These are phyloP conservation scores for Wickerhamia fluorescens DNA, from an alignment of 805 yeast species.

Conservation along the genomic window DNA sequence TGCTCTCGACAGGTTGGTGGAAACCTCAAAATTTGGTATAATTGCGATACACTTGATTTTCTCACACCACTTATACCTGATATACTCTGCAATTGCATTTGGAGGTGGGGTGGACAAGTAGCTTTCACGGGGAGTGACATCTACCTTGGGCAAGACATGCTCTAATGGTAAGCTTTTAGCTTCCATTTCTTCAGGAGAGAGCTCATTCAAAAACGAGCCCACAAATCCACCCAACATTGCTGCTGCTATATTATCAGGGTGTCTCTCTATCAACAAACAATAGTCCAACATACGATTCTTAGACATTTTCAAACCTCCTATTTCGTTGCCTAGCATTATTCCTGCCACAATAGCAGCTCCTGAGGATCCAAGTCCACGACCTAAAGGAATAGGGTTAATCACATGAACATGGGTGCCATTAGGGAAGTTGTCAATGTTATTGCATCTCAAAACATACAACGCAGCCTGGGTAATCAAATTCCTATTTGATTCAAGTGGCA, in stretches of 20 bases:
- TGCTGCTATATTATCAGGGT: constrained; percentile 97
- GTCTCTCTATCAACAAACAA: constrained; percentile 95
- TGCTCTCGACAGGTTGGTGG: constrained; percentile 85
- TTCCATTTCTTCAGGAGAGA: constrained; percentile 62
- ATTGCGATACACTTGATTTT: constrained; percentile 83
- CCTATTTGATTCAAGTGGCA: constrained; percentile 69
- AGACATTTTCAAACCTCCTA: constrained; percentile 65
- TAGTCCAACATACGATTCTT: constrained; percentile 86
- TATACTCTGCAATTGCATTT: constrained; percentile 75
- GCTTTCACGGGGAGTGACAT: constrained; percentile 54
- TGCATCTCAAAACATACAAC: constrained; percentile 80
- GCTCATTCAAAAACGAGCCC: constrained; percentile 84
- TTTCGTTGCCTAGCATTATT: constrained; percentile 78
- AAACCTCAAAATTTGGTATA: constrained; percentile 90
- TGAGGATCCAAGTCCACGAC: constrained; percentile 94
- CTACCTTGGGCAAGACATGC: constrained; percentile 74
- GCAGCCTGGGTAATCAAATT: constrained; percentile 93
- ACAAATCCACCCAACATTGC: constrained; percentile 99
- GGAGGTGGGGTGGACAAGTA: constrained; percentile 53
- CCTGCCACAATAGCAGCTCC: constrained; percentile 99
- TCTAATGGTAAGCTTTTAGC: constrained; percentile 80
- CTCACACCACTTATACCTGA: constrained; percentile 76
- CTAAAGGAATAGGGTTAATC: constrained; percentile 87
- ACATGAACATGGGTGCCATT: constrained; percentile 75
- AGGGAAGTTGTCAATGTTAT: constrained; percentile 71